Evolutionary conservation across 2,329 filamentous ascomycete genomes (phyloP).

Genomic region (Diplodia sapinea): DNA sequence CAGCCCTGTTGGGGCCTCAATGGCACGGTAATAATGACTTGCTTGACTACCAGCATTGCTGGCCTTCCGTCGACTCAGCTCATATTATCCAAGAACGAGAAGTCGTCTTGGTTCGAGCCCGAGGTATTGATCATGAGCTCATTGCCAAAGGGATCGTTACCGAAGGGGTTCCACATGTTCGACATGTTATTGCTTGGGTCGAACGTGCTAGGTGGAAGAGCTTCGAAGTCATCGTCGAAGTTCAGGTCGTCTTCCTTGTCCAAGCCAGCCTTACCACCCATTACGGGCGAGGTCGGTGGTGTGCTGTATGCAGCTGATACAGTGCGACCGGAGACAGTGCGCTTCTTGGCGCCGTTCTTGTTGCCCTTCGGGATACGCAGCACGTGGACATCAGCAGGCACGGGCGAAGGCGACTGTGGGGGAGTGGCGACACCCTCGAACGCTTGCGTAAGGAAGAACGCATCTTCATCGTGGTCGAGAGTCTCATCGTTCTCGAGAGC

Average conservation of each 20-base stretch:
- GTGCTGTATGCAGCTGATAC: conserved; percentile 45
- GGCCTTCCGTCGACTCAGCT: conserved; percentile 7
- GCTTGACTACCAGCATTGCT: not conserved
- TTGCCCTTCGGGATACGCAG: conserved; percentile 26
- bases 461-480: conserved; percentile 38
- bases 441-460: conserved; percentile 42
- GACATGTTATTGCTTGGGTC: conserved; percentile 5
- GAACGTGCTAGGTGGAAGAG: conserved; percentile 14
- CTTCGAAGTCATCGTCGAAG: conserved; percentile 23
- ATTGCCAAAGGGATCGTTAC: conserved; percentile 20
- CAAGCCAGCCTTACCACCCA: conserved; percentile 11
- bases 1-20: not conserved
- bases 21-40: not conserved
- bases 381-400: conserved; percentile 36
- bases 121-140: conserved; percentile 26
- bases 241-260: conserved; percentile 21
- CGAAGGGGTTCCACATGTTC: conserved; percentile 24
- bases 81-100: conserved; percentile 19
- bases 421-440: conserved; percentile 43
- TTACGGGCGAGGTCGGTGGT: conserved; percentile 44
- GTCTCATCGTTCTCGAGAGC: conserved; percentile 38
- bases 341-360: conserved; percentile 19
- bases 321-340: conserved; percentile 23
- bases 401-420: conserved; percentile 46
- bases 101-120: conserved; percentile 17